Conservation (phyloP, 768 basidiomycete genomes). For the Trametes cinnabarina region DNA sequence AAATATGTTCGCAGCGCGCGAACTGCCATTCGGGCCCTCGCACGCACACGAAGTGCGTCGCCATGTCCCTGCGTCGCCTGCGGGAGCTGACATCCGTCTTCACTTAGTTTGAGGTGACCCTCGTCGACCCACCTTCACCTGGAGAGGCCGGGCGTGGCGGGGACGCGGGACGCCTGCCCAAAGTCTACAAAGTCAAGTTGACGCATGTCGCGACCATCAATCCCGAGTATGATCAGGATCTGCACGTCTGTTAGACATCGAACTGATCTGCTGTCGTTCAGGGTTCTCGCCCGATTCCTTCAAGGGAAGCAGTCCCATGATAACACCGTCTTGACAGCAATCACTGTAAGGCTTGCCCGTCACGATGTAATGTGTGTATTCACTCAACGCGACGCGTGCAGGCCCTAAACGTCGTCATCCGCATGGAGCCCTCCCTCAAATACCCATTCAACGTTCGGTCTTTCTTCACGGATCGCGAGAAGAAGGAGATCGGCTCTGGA, state of each 20-base stretch:
- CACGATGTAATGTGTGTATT: no score
- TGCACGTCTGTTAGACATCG: background rate
- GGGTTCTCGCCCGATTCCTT: constrained; percentile 64
- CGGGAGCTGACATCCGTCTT: background rate
- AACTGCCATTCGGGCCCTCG: constrained; percentile 57
- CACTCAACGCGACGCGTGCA: constrained; percentile 25
- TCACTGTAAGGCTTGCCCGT: constrained; percentile 45
- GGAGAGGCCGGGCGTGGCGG: constrained; percentile 15
- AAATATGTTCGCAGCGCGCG: constrained; percentile 64
- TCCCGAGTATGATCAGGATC: constrained; percentile 58
- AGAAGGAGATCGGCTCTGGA: constrained; percentile 55
- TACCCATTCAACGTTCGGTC: constrained; percentile 74
- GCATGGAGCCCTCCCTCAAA: constrained; percentile 67
- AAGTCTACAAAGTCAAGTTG: constrained; percentile 65
- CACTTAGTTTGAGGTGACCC: constrained; percentile 58
- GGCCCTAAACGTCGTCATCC: constrained; percentile 73
- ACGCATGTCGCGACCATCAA: constrained; percentile 75
- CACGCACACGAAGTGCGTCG: constrained; percentile 47
- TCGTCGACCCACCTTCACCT: constrained; percentile 39
- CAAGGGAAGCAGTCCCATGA: constrained; percentile 65
- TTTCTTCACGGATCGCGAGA: constrained; percentile 63
- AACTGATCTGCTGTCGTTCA: constrained; percentile 29
- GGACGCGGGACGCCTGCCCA: constrained; percentile 41
- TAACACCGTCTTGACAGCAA: constrained; percentile 62
- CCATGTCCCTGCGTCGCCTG: background rate